Conservation (phyloP, 257 asterid species). For the Nicotiana otophora region DNA sequence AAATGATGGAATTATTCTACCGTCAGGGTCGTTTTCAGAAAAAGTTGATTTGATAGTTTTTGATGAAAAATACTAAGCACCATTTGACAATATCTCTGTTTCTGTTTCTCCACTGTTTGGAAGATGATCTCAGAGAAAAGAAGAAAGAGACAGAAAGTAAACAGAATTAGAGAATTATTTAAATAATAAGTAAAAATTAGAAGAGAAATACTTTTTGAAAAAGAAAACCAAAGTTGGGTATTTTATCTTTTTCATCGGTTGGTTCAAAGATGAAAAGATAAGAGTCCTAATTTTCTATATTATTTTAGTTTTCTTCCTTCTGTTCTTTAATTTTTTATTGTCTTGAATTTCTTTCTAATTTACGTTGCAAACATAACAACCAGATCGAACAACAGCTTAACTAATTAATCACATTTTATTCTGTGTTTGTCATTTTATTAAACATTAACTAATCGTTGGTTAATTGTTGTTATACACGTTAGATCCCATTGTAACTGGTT, state of each 20-base stretch:
- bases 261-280: slow-evolving; percentile 3
- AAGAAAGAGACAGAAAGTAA: slow-evolving; percentile 20
- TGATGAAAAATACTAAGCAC: slow-evolving; percentile 14
- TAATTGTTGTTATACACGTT: neutral
- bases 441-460: neutral
- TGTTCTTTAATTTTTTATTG: neutral
- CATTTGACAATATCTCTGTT: slow-evolving; percentile 29
- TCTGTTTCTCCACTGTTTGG: slow-evolving; percentile 14
- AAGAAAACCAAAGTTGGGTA: neutral
- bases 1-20: neutral
- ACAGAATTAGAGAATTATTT: neutral
- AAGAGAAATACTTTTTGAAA: neutral
- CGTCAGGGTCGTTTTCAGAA: slow-evolving; percentile 42
- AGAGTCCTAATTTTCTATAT: neutral
- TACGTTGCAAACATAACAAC: neutral
- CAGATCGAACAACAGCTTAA: slow-evolving; percentile 2
- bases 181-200: neutral
- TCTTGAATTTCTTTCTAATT: neutral
- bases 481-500: neutral
- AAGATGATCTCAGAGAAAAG: slow-evolving; percentile 13
- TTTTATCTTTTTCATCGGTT: slow-evolving; percentile 12
- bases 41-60: slow-evolving; percentile 30
- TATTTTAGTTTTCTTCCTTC: neutral
- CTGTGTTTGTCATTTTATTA: neutral
- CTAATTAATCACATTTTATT: neutral